These are phyloP conservation scores for Cyclocybe aegerita DNA, from an alignment of 768 basidiomycete species.

Conservation along the genomic window DNA sequence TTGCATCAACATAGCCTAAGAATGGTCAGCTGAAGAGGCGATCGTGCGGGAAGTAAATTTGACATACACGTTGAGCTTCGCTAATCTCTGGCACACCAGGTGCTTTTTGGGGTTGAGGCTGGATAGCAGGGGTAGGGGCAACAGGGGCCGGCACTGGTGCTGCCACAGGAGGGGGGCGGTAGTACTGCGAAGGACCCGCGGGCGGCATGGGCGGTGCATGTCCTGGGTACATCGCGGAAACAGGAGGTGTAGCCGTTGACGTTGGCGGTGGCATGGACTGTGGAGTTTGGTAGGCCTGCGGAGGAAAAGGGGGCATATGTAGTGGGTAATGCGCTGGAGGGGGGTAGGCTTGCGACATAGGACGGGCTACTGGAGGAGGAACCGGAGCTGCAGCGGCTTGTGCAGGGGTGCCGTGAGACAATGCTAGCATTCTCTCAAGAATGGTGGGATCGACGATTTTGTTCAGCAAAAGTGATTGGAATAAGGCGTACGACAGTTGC, in stretches of 20 bases:
- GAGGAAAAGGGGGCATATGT: constrained; percentile 32
- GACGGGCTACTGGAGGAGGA: constrained; percentile 20
- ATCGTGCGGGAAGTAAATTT: constrained; percentile 1
- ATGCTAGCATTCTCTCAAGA: constrained; percentile 65
- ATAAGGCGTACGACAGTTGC: constrained; percentile 93
- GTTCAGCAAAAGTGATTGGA: constrained; percentile 91
- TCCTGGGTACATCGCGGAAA: constrained; percentile 27
- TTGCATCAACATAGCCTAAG: constrained; percentile 80
- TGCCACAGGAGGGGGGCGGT: constrained; percentile 30
- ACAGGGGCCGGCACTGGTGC: constrained; percentile 23
- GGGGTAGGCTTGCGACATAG: constrained; percentile 29
- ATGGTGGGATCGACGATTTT: constrained; percentile 90
- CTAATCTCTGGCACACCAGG: constrained; percentile 41
- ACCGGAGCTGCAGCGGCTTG: constrained; percentile 14
- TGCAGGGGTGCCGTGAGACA: constrained; percentile 25
- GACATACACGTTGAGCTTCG: constrained; percentile 47
- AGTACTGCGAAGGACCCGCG: constrained; percentile 30
- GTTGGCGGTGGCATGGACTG: constrained; percentile 27
- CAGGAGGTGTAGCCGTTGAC: constrained; percentile 23
- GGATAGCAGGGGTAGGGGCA: not conserved
- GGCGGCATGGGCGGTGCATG: constrained; percentile 29
- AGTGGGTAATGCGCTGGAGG: constrained; percentile 31
- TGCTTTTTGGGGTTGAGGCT: constrained; percentile 23
- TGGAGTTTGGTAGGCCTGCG: constrained; percentile 27
- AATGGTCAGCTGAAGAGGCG: constrained; percentile 13